Evolutionary conservation across 176 grass and related monocot species (phyloP), one percentile per base, ranked within the genome.

Genomic region (Typha latifolia): DNA sequence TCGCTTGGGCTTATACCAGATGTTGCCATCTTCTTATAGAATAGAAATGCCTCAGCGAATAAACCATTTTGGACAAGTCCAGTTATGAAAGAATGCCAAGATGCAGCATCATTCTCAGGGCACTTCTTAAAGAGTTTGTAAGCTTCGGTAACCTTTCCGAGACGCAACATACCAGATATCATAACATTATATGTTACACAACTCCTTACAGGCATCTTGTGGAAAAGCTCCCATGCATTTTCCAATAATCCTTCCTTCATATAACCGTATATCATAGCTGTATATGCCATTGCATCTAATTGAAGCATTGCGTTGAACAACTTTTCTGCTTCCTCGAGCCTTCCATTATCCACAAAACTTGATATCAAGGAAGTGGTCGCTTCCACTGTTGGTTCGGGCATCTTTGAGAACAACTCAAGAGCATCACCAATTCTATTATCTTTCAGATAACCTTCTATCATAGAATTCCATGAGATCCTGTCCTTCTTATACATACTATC

Each of bases 191-290:
- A 88, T 18, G 84, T 80, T 20, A 76, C 79, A 64, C 32, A 72
- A 63, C 68, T 90, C 47, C 69, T 81, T 68, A 48, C 84, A 22
- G 24, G 43, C 89, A 91, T 91, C 53, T 51, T 73, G 2, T 55
- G 49, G 47, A 87, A 91, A 75, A 91, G 68, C 16, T 76, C 61
- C 68, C 79, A 62, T 26, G 84, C 89, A 32, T 79, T 74, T 52
- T 87, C 57, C 34, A 84, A 24, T 59, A 77, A 68, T 1, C 81
- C 81, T 76, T 72, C 71, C 87, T 91, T 87, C 52, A 84, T 49
- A 61, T 91, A 91, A 67, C 89, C 89, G 82, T 51, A 84, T 22
- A 91, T 73, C 22, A 91, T 53, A 70, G 84, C 31, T 22, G 89
- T 88, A 31, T 81, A 84, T 23, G 78, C 80, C 15, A 82, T 66